Conservation (phyloP, 192 early-diverging fungal species). For the Glomus cerebriforme region DNA sequence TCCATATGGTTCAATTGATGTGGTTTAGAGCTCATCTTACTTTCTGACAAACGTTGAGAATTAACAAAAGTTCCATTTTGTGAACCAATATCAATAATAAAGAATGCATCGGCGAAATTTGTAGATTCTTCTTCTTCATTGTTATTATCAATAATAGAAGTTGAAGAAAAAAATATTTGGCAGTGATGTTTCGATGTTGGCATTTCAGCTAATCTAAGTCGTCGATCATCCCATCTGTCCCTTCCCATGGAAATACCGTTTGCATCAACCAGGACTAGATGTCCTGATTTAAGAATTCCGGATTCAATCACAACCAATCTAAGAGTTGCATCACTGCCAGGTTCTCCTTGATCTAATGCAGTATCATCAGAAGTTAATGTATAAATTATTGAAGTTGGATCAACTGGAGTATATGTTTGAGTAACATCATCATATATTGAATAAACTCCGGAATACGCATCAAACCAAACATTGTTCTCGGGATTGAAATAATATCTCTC, state of each 20-base stretch:
- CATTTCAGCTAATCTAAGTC: constrained; percentile 63
- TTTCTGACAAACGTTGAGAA: constrained; percentile 55
- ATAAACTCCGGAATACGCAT: constrained; percentile 42
- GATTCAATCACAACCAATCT: constrained; percentile 61
- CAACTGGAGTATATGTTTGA: constrained; percentile 49
- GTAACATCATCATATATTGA: constrained; percentile 51
- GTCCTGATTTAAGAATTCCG: constrained; percentile 37
- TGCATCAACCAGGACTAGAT: constrained; percentile 51
- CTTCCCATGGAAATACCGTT: constrained; percentile 59
- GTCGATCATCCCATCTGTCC: constrained; percentile 49
- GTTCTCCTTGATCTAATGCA: constrained; percentile 32
- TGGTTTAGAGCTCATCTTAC: constrained; percentile 63
- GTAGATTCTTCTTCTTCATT: constrained; percentile 1
- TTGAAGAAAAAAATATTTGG: constrained; percentile 45
- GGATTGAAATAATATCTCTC: constrained; percentile 53
- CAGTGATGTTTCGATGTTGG: constrained; percentile 63
- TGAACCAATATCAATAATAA: constrained; percentile 65
- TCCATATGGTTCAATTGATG: constrained; percentile 55
- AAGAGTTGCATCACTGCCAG: constrained; percentile 38
- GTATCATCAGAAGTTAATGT: constrained; percentile 13
- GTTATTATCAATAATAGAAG: constrained; percentile 16
- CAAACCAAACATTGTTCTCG: constrained; percentile 53
- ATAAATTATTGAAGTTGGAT: constrained; percentile 21
- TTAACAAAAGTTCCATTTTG: constrained; percentile 78
- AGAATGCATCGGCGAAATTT: constrained; percentile 38